Percentiles rank a stretch among this genome's conserved stretches.
Evolutionary conservation across 73 alveolate genomes (phyloP).

Genomic region (Diophrys sp.): DNA sequence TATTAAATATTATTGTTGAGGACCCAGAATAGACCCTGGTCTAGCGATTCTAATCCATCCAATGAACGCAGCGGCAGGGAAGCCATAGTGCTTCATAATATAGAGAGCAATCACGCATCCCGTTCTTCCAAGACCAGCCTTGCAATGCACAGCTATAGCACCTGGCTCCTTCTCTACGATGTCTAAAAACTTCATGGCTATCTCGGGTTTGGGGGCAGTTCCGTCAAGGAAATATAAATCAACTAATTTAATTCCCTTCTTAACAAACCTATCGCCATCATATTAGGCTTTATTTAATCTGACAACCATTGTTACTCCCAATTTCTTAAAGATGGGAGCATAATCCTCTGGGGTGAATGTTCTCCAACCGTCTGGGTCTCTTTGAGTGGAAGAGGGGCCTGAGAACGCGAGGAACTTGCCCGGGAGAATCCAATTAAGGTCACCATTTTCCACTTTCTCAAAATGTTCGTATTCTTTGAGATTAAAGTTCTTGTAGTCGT

Average conservation of each 20-base stretch:
- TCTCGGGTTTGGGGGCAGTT: conserved; percentile 59
- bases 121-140: conserved; percentile 88
- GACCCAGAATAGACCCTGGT: conserved; percentile 83
- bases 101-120: conserved; percentile 79
- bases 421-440: conserved; percentile 93
- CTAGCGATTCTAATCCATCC: conserved; percentile 69
- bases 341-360: conserved; percentile 92
- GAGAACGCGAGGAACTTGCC: conserved; percentile 86
- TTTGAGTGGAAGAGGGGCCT: conserved; percentile 74
- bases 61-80: conserved; percentile 77
- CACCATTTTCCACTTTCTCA: conserved; percentile 94
- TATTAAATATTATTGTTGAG: conserved; percentile 60
- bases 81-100: conserved; percentile 77
- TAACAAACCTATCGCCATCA: conserved; percentile 68
- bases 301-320: conserved; percentile 80
- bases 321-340: conserved; percentile 81
- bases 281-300: conserved; percentile 83
- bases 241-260: conserved; percentile 52
- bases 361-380: conserved; percentile 53
- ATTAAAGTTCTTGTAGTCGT: conserved; percentile 76
- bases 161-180: conserved; percentile 36
- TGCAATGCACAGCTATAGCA: conserved; percentile 84
- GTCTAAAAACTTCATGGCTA: conserved; percentile 31
- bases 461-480: conserved; percentile 87
- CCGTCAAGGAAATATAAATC: conserved; percentile 78